Conservation (phyloP, 176 grass and related monocot genomes). For the Lolium multiflorum region DNA sequence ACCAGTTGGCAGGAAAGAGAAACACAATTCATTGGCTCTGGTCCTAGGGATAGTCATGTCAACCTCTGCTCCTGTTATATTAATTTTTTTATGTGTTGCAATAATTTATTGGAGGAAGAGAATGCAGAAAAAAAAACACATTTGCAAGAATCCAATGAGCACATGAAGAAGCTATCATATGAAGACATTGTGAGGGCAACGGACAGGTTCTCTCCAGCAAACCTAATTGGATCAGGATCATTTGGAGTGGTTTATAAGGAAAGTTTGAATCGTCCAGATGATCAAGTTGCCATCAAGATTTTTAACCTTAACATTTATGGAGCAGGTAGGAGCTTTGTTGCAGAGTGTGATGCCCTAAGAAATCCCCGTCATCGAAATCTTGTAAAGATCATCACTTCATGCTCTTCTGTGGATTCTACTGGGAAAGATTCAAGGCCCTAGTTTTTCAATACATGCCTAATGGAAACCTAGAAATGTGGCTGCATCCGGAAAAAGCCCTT, state of each 20-base stretch:
- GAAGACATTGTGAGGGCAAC: constrained; percentile 42
- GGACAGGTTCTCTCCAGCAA: constrained; percentile 40
- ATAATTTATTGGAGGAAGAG: neutral
- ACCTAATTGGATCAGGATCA: constrained; percentile 57
- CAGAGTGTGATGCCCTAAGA: constrained; percentile 61
- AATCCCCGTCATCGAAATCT: constrained; percentile 59
- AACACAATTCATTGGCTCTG: neutral
- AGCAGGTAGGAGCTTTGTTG: constrained; percentile 47
- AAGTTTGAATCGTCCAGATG: neutral
- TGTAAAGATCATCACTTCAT: constrained; percentile 56
- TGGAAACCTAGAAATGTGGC: constrained; percentile 67
- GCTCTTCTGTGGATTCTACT: constrained; percentile 50
- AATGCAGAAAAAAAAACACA: neutral
- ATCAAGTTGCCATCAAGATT: constrained; percentile 59
- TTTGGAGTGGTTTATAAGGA: constrained; percentile 65
- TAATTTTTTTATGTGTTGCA: neutral
- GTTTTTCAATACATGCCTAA: constrained; percentile 53
- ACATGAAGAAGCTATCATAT: constrained; percentile 32
- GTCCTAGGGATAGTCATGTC: neutral
- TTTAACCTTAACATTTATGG: constrained; percentile 45
- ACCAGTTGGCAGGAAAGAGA: neutral
- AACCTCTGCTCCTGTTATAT: neutral
- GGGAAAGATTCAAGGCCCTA: constrained; percentile 62
- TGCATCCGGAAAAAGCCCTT: constrained; percentile 36
- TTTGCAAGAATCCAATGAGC: neutral